Evolutionary conservation across 225 moss, liverwort and hornwort genomes (phyloP).

Genomic region (Polytrichum formosum): DNA sequence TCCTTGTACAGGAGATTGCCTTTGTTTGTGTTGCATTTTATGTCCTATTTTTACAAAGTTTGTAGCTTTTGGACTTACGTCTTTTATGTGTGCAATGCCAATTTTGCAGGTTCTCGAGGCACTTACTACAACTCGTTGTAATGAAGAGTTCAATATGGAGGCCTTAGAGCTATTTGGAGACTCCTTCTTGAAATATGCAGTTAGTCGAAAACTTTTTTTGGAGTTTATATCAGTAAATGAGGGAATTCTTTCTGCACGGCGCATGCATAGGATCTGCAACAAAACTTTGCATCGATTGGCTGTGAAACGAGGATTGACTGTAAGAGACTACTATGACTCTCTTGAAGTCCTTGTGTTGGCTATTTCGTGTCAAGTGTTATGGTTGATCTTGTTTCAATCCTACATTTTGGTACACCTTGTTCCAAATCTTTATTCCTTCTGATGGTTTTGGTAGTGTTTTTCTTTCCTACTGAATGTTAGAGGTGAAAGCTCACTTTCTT

Average conservation of each 20-base stretch:
- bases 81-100: background rate
- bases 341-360: background rate
- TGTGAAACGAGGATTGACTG: constrained; percentile 57
- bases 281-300: constrained; percentile 69
- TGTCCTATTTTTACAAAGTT: too few species aligned
- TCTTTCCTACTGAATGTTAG: too few species aligned
- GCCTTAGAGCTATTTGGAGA: constrained; percentile 91
- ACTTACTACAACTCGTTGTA: constrained; percentile 81
- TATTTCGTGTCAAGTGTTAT: too few species aligned
- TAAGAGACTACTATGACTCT: constrained; percentile 19
- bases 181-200: constrained; percentile 88
- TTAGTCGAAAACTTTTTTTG: constrained; percentile 83
- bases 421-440: too few species aligned
- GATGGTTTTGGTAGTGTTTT: too few species aligned
- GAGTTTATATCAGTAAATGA: constrained; percentile 63
- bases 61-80: too few species aligned
- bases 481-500: too few species aligned
- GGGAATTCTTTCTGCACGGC: constrained; percentile 83
- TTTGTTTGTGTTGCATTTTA: too few species aligned
- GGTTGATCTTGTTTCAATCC: background rate
- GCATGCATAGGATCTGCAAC: constrained; percentile 80
- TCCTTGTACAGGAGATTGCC: too few species aligned
- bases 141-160: constrained; percentile 82
- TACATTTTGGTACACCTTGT: too few species aligned
- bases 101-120: constrained; percentile 76